Base-by-base conservation (phyloP, 148 eudicot species). In the Cornus controversa region DNA sequence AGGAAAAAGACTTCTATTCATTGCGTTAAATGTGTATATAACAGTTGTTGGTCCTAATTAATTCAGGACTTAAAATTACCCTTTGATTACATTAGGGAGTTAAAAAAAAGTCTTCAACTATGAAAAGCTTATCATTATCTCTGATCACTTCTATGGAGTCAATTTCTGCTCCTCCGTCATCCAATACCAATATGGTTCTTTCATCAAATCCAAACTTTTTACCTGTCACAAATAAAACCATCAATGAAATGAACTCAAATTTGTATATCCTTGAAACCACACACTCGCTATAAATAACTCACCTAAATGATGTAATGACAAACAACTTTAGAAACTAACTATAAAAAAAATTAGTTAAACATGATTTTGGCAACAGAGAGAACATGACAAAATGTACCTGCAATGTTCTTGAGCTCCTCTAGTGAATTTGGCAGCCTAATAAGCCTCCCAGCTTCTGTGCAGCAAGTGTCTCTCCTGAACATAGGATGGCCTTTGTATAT, bases 101-200 rank as follows among this genome's bases (percentile, higher is more conserved):
- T 60, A 47, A 40, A 31, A 6, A 36, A 36, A 45, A 13, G 64
- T 74, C 75, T 58, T 85, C 85, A 57, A 86, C 78, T 65, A 92
- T 70, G 76, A 82, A 92, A 67, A 92, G 80, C 80, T 87, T 90
- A 29, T 92, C 97, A 77, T 89, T 88, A 69, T 92, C 97, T 85
- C 94, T 80, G 23, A 90, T 90, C 74, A 92, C 94, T 84, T 92
- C 91, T 66, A 89, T 81, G 60, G 87, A 87, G 82, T 92, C 97
- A 66, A 92, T 80, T 80, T 89, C 90, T 66, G 92, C 84, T 57
- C 97, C 97, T 80, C 85, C 89, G 77, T 89, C 90, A 77, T 89
- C 83, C 18, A 86, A 81, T 77, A 90, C 76, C 57, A 79, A 63
- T 27, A 87, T 86, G 76, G 86, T 81, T 58, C 75, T 77, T 5